Evolutionary conservation across 2,329 filamentous ascomycete species (phyloP).

Genomic region (Epicoccum nigrum): DNA sequence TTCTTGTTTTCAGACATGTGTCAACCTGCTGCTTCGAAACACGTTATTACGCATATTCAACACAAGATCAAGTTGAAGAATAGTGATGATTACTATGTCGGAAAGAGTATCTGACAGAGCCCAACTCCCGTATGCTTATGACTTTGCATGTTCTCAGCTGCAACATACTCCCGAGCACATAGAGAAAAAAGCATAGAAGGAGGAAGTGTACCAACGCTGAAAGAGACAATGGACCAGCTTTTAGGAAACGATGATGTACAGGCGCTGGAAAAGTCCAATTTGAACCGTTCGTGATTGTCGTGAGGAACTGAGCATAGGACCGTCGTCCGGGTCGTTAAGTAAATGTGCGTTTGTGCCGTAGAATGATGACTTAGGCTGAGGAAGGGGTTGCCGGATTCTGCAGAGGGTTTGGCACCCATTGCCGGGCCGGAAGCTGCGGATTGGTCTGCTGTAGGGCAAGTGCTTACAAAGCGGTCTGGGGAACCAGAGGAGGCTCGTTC

Average conservation of each 20-base stretch:
- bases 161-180: background rate
- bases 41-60: too few relatives aligned
- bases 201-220: constrained; percentile 31
- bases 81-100: constrained; percentile 15
- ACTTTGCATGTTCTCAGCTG: constrained; percentile 5
- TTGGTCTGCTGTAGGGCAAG: background rate
- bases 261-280: constrained; percentile 33
- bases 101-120: constrained; percentile 7
- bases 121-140: constrained; percentile 15
- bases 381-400: background rate
- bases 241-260: constrained; percentile 37
- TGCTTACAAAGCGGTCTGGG: constrained; percentile 39
- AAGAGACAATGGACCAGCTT: constrained; percentile 31
- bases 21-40: too few relatives aligned
- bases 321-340: constrained; percentile 32
- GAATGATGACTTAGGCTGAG: background rate
- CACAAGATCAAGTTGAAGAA: background rate
- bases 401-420: background rate
- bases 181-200: constrained; percentile 19
- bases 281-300: constrained; percentile 32
- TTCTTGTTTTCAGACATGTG: too few relatives aligned
- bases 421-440: background rate
- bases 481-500: constrained; percentile 25
- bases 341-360: constrained; percentile 17
- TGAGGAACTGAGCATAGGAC: constrained; percentile 26